A percentile compares a stretch with the other conserved stretches of the same genome.
Evolutionary conservation across 2,329 filamentous ascomycete species (phyloP).

Genomic region (Grosmannia huntii): DNA sequence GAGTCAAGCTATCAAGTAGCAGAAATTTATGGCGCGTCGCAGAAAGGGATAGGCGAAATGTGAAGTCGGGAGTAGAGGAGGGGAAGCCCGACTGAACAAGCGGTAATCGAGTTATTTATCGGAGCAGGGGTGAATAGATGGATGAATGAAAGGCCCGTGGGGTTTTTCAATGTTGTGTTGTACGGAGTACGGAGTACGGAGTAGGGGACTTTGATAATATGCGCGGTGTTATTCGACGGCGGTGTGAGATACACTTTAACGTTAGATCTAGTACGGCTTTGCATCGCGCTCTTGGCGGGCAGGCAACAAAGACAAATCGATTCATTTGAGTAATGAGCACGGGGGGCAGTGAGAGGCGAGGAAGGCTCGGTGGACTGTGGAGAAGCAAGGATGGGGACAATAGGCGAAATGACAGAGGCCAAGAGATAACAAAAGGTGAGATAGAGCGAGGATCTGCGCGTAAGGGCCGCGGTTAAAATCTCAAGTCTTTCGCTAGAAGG

Average conservation of each 20-base stretch:
- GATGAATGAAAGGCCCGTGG: background rate
- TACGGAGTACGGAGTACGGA: background rate
- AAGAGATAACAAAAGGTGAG: no score
- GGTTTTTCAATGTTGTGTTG: background rate
- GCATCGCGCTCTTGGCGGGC: background rate
- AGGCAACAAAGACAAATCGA: background rate
- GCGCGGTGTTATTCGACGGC: no score
- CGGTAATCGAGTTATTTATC: background rate
- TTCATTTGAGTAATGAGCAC: no score
- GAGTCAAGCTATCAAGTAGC: background rate
- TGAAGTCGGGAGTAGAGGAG: background rate
- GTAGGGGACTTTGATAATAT: no score
- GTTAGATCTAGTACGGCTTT: no score
- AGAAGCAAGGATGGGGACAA: background rate
- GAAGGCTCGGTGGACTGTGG: background rate
- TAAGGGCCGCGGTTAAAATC: no score
- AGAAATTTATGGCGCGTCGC: background rate
- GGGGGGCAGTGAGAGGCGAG: background rate
- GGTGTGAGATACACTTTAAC: no score
- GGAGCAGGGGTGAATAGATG: background rate
- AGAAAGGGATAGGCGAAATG: background rate
- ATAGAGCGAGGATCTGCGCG: no score
- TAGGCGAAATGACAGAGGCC: background rate
- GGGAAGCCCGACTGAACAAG: background rate
- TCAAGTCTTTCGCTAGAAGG: no score